Evolutionary conservation across 1,284 basidiomycete genomes (phyloP), one percentile per base, ranked within the genome.

Genomic region (Pulveroboletus sp.): DNA sequence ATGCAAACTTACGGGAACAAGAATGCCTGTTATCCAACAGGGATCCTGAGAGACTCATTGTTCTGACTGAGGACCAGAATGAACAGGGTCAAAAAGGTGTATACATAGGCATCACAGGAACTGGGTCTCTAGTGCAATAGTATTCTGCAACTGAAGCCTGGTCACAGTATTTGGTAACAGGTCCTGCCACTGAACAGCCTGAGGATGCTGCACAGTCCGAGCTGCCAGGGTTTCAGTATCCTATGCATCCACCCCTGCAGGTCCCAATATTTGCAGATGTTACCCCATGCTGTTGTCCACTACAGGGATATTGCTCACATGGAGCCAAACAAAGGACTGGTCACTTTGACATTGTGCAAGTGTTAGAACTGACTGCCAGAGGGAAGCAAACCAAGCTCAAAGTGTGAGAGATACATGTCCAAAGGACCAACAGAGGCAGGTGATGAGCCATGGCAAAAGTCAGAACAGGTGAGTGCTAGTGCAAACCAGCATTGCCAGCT

Each of bases 21-120:
- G n/a, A 62, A 50, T 15, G 5, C 37, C 21, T 44, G 47, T 41
- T 63, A 63, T 10, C 65, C 56, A 15, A 53, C 36, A 32, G 54
- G 52, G 15, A 65, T 56, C 3, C 13, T 10, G 17, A 48, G 48
- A 29, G 46, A 37, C n/a, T 43, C 32, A 17, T 3, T 3, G 6
- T 5, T 19, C 19, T 16, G 62, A 39, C 60, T 63, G 17, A 29
- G 11, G 15, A 10, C 32, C 39, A 21, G 35, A 26, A 16, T 41
- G 36, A 46, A 32, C 24, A n/a, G 19, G 32, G 29, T 19, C 11
- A 47, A 6, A 45, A 1, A 9, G 39, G n/a, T 15, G 39, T 17
- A 10, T 15, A 37, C 26, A 37, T 13, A 11, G 60, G 64, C 45
- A 41, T 63, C 6, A 62, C 52, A 21, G 60, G 52, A 12, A 35